These are phyloP conservation scores for Incumbomyces lentus DNA, from an alignment of 2,329 filamentous ascomycete genomes.

Conservation along the genomic window DNA sequence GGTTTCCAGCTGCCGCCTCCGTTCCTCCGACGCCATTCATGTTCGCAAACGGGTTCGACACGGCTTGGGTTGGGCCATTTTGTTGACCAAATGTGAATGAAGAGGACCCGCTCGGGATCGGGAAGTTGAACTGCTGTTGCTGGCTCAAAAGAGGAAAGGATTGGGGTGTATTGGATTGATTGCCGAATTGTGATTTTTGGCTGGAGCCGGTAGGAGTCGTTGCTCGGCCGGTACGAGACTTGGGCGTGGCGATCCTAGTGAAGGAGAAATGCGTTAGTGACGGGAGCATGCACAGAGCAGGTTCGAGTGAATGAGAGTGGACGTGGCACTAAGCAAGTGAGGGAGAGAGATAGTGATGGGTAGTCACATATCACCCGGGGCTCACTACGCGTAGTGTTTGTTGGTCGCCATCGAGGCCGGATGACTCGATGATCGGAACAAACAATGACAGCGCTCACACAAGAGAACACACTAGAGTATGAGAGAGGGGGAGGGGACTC, in stretches of 20 bases:
- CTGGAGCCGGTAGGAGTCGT: constrained; percentile 3
- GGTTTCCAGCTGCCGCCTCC: not conserved
- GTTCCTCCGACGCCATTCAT: constrained; percentile 12
- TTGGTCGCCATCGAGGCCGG: no score
- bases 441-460: not conserved
- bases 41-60: constrained; percentile 15
- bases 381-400: no score
- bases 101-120: not conserved
- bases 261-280: no score
- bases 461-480: not conserved
- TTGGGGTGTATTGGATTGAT: constrained; percentile 5
- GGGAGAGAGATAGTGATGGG: no score
- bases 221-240: constrained; percentile 3
- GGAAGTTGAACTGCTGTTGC: constrained; percentile 7
- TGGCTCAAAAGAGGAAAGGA: constrained; percentile 2
- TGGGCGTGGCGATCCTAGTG: constrained; percentile 2
- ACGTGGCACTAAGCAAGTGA: no score
- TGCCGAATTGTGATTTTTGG: constrained; percentile 13
- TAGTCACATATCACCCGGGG: no score
- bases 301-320: no score
- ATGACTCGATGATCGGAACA: not conserved
- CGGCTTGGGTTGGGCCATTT: not conserved
- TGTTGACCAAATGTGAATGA: constrained; percentile 6
- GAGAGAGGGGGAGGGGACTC: constrained; percentile 27
- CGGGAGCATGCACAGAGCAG: no score